Base-by-base conservation (phyloP, 2,329 filamentous ascomycete species). In the Monosporascus sp. region DNA sequence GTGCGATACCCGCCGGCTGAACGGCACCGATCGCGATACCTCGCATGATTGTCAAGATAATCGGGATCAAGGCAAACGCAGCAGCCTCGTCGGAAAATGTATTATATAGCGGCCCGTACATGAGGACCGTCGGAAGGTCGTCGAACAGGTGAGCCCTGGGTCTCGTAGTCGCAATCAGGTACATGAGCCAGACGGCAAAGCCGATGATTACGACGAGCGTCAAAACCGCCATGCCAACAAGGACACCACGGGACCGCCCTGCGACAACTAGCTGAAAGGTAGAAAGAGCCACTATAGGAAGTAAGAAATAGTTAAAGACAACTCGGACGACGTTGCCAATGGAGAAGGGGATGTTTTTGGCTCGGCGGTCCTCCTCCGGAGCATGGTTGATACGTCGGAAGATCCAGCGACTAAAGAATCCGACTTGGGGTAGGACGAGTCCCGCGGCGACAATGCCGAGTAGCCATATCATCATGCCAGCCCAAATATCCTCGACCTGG, bases 41-140 rank as follows among this genome's bases (percentile, higher is more conserved):
- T 36, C 93, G 87, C 54, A 96, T 75, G 65, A 96, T 85, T 5
- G 88, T 96, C 54, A 97, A 77, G 36, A 95, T 75, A 17, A 96
- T 84, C 1, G 93, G 92, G 20, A 97, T 85, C 43, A 96, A 79
- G 7, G 93, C 91, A 70, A 96, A 99, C 0, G 90, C 86, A 7
- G 93, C 90, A 0, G 91, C 90, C 67, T 93, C 89, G 68, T 99
- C 94, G 24, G 89, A 94, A 69, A 96, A 97, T 0, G 94, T 99
- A 72, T 99, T 99, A 72, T 99, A 99, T 7, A 99, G 77, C 5
- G 94, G 90, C 0, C 94, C 94, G 63, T 96, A 97, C 1, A 90
- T 80, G 2, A 99, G 78, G 8, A 97, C 85, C 0, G 90, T 97
- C 7, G 90, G 85, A 48, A 99, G 78, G 65, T 97, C 91, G 70